Base-by-base conservation (phyloP, 495 filamentous ascomycete genomes). In the Monascus purpureus region DNA sequence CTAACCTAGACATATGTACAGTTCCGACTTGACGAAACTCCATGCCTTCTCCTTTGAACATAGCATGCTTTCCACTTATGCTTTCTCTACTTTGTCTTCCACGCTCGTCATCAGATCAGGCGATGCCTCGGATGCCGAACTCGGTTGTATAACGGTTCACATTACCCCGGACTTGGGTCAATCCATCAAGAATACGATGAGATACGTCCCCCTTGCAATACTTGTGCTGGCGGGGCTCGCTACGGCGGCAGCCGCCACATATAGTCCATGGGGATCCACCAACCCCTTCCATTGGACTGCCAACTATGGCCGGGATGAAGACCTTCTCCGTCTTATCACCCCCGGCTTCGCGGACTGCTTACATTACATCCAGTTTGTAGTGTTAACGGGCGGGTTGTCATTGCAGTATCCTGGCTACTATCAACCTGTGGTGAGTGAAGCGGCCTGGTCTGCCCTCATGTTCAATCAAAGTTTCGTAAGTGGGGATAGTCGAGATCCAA, bases 271-370 rank as follows among this genome's bases (percentile, higher is more conserved):
- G 85, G 88, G 90, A 20, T 81, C 85, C 7, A 73, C 72, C 3
- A 82, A 96, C 52, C 64, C 80, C 7, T 95, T 96, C 50, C 73
- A 77, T 33, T 97, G 87, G 82, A 86, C 82, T 13, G 93, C 82
- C 49, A 96, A 96, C 47, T 95, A 87, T 50, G 92, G 90, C 17
- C 75, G 87, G 42, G 92, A 97, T 41, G 79, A 82, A 27, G 90
- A 97, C 52, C 65, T 95, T 35, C 64, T 97, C 25, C 79, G 90
- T 18, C 61, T 96, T 20, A 85, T 97, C 13, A 97, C 90, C 6
- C 90, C 90, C 9, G 90, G 90, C 0, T 97, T 97, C 50, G 86
- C 83, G 8, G 90, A 97, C 43, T 97, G 90, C 51, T 71, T 97
- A 18, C 87, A 97, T 55, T 97, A 96, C 49, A 78, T 97, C 18